A percentile compares a stretch with the other conserved stretches of the same genome.
Conservation (phyloP, 2,329 filamentous ascomycete genomes). For the Fonsecaea nubica region DNA sequence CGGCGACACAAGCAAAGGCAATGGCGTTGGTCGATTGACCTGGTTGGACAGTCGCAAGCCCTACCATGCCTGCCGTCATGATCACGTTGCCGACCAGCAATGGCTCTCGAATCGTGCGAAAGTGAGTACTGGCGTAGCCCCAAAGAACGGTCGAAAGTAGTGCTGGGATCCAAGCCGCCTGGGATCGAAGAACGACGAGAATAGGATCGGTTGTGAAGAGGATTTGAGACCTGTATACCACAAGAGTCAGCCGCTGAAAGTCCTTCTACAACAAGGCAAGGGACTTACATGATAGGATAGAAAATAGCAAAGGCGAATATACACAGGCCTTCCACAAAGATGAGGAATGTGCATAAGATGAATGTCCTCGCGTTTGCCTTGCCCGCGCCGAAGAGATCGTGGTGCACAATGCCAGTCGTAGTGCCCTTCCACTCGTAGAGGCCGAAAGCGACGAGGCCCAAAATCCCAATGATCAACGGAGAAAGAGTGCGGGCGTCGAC, state of each 20-base stretch:
- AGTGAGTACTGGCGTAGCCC: constrained; percentile 8
- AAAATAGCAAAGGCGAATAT: constrained; percentile 27
- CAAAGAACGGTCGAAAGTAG: background rate
- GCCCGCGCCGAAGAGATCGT: constrained; percentile 21
- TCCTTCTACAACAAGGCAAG: background rate
- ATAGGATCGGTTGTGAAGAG: constrained; percentile 19
- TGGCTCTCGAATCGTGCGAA: constrained; percentile 20
- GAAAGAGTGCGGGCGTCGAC: constrained; percentile 14
- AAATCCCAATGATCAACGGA: constrained; percentile 20
- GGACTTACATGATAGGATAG: constrained; percentile 32
- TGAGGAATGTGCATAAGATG: constrained; percentile 21
- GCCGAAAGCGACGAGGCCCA: constrained; percentile 18
- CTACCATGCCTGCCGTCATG: constrained; percentile 23
- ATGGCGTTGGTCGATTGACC: constrained; percentile 9
- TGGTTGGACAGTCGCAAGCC: constrained; percentile 28
- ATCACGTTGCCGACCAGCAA: constrained; percentile 16
- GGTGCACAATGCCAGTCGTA: constrained; percentile 27
- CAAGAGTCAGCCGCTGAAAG: background rate
- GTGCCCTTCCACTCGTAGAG: constrained; percentile 31
- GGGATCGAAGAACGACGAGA: constrained; percentile 10
- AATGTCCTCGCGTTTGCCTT: constrained; percentile 19
- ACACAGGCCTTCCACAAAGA: constrained; percentile 29
- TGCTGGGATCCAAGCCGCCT: constrained; percentile 9
- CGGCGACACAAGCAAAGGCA: constrained; percentile 15
- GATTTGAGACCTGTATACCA: background rate